Conservation (phyloP, 23 red algal genomes). For the Gracilaria domingensis region DNA sequence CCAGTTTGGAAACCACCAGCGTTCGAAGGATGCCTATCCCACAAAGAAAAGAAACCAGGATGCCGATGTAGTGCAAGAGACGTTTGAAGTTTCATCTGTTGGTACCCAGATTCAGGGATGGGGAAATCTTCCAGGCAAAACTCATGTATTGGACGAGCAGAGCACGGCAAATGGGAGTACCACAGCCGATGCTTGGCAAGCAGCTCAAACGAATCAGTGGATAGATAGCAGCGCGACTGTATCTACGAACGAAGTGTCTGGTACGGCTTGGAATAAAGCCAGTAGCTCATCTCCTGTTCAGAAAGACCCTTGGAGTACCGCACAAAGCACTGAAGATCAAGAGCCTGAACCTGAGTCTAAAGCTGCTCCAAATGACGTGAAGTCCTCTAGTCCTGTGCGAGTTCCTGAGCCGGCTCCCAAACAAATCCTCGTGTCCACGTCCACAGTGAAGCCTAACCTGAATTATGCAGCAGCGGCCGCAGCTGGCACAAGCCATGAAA, state of each 20-base stretch:
- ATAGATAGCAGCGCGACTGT: background rate
- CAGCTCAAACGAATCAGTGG: background rate
- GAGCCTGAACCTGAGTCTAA: conserved; percentile 20
- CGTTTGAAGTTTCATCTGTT: background rate
- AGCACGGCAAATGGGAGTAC: background rate
- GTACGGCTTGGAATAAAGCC: background rate
- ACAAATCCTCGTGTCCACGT: background rate
- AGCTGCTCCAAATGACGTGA: background rate
- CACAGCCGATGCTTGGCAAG: background rate
- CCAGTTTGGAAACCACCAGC: conserved; percentile 7
- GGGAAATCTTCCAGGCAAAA: background rate
- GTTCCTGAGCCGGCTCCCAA: conserved; percentile 4
- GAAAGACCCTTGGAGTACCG: background rate
- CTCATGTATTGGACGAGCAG: background rate
- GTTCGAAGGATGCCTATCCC: conserved; percentile 13
- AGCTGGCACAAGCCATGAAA: conserved; percentile 69
- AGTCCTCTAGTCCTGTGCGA: conserved; percentile 24
- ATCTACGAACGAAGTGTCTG: background rate
- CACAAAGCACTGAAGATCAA: background rate
- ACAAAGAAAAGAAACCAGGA: conserved; percentile 21
- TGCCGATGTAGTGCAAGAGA: background rate
- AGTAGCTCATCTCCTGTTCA: conserved; percentile 2
- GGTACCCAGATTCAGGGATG: background rate
- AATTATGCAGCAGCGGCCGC: conserved; percentile 75
- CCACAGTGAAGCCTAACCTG: conserved; percentile 43